A percentile compares a stretch with the other conserved stretches of the same genome.
Conservation (phyloP, 139 green algal species). For the Spirogloea muscicola region DNA sequence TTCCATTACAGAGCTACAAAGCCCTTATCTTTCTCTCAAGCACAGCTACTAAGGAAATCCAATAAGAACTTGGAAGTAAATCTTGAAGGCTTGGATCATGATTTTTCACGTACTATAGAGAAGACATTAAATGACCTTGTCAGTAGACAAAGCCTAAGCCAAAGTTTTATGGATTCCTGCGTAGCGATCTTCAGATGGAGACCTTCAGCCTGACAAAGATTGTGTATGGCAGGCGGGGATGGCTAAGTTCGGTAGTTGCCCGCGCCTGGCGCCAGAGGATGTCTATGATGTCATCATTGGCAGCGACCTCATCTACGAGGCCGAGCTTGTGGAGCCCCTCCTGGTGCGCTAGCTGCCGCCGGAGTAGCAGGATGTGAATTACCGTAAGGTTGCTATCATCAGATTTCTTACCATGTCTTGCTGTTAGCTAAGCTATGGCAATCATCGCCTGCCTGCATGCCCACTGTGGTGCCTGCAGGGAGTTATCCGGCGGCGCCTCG, state of each 20-base stretch:
- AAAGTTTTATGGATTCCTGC: too few species aligned
- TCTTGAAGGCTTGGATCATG: too few species aligned
- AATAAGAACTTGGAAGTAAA: too few species aligned
- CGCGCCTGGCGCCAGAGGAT: neutral
- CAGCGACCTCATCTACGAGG: slow-evolving; percentile 12
- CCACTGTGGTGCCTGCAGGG: neutral
- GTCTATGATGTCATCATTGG: slow-evolving; percentile 3
- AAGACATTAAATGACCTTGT: too few species aligned
- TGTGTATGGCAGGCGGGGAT: neutral
- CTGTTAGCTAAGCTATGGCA: neutral
- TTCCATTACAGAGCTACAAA: too few species aligned
- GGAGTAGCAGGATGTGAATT: neutral
- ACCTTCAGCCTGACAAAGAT: neutral
- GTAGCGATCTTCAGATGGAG: neutral
- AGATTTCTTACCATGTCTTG: too few species aligned
- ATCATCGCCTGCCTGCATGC: too few species aligned
- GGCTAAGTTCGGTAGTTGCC: neutral
- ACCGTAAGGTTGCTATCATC: neutral
- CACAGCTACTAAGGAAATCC: too few species aligned
- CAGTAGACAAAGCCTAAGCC: too few species aligned
- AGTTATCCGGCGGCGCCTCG: too few species aligned
- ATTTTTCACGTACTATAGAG: too few species aligned
- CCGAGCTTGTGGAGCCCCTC: neutral
- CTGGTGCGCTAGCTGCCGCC: neutral
- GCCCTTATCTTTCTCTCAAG: too few species aligned